Evolutionary conservation across 148 eudicot species (phyloP).

Genomic region (Cornus kousa): DNA sequence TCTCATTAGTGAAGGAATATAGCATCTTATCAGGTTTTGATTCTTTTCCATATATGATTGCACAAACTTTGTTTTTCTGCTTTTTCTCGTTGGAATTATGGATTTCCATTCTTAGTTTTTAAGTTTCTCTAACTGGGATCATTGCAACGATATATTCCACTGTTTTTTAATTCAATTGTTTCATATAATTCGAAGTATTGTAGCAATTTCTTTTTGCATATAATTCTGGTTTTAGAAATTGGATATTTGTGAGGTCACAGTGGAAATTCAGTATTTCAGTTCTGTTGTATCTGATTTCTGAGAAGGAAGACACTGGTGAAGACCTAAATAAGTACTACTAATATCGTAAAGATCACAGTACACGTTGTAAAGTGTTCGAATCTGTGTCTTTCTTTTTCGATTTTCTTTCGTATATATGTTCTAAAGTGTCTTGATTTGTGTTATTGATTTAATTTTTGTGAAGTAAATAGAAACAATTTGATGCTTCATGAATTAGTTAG

Average conservation of each 20-base stretch:
- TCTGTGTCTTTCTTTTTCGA: background rate
- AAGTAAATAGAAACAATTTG: background rate
- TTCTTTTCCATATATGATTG: too few species aligned
- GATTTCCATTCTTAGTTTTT: background rate
- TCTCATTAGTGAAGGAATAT: too few species aligned
- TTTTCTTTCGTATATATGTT: background rate
- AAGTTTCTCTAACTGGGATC: background rate
- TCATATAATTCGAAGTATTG: background rate
- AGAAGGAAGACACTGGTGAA: background rate
- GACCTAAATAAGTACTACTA: background rate
- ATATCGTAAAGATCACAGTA: background rate
- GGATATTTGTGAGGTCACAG: background rate
- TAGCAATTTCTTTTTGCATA: background rate
- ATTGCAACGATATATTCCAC: background rate
- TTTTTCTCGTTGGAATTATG: background rate
- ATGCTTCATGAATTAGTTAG: too few species aligned
- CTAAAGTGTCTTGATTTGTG: background rate
- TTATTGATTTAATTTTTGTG: too few species aligned
- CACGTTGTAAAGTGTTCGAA: background rate
- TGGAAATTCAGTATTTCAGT: background rate
- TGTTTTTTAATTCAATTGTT: background rate
- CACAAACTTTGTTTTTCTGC: background rate
- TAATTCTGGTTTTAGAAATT: background rate
- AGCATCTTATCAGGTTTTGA: too few species aligned
- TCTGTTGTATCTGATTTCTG: background rate